Evolutionary conservation across 768 basidiomycete genomes (phyloP).

Genomic region (Suillus plorans): DNA sequence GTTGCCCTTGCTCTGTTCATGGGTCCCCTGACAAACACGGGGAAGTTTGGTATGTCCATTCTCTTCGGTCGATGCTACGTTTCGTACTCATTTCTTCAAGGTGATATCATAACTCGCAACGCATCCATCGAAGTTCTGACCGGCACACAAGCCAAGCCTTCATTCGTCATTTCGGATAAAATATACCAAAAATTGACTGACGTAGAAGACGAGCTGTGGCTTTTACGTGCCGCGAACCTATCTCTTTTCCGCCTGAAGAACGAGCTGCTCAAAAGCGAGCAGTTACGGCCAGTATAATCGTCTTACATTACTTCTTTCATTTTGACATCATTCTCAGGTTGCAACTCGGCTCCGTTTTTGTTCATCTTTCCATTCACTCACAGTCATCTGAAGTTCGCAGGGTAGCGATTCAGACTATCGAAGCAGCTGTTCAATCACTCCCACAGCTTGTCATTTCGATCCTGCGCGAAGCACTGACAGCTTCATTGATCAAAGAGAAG

Average conservation of each 20-base stretch:
- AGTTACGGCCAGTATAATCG: slow-evolving; percentile 44
- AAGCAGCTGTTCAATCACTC: slow-evolving; percentile 32
- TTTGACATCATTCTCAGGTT: slow-evolving; percentile 36
- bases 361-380: slow-evolving; percentile 68
- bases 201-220: slow-evolving; percentile 69
- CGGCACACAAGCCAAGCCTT: slow-evolving; percentile 62
- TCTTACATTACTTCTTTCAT: slow-evolving; percentile 1
- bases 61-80: slow-evolving; percentile 10
- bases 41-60: slow-evolving; percentile 50
- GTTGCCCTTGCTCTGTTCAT: slow-evolving; percentile 69
- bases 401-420: slow-evolving; percentile 43
- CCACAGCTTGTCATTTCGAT: slow-evolving; percentile 53
- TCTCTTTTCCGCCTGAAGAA: slow-evolving; percentile 44
- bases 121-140: slow-evolving; percentile 45
- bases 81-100: slow-evolving; percentile 28
- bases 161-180: slow-evolving; percentile 87
- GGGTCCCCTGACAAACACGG: slow-evolving; percentile 53
- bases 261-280: slow-evolving; percentile 53
- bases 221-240: slow-evolving; percentile 63
- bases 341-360: slow-evolving; percentile 62
- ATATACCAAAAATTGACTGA: slow-evolving; percentile 72
- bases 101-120: slow-evolving; percentile 49
- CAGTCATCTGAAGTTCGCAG: slow-evolving; percentile 54
- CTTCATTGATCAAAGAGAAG: slow-evolving; percentile 44
- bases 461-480: slow-evolving; percentile 58